Evolutionary conservation across 805 yeast genomes (phyloP).

Genomic region (Tetrapisispora pingtungensis): DNA sequence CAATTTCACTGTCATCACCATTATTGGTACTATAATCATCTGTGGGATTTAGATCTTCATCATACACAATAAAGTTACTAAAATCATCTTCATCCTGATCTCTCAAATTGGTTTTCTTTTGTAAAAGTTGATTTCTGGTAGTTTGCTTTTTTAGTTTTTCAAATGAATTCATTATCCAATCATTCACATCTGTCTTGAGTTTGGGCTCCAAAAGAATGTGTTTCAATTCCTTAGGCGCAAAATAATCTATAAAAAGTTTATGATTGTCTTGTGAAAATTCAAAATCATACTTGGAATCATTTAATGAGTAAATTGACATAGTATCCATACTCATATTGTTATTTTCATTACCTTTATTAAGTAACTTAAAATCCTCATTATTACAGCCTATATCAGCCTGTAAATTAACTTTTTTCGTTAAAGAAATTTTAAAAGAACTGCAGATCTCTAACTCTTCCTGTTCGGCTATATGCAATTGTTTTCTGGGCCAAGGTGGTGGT

Average conservation of each 20-base stretch:
- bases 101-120: conserved; percentile 8
- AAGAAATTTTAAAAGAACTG: too few relatives aligned
- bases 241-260: conserved; percentile 23
- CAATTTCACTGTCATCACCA: conserved; percentile 4
- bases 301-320: background rate
- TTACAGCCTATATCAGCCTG: background rate
- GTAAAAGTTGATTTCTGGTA: conserved; percentile 27
- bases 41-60: conserved; percentile 9
- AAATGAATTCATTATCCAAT: conserved; percentile 30
- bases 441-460: too few relatives aligned
- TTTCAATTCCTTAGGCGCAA: conserved; percentile 23
- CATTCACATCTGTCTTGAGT: conserved; percentile 13
- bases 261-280: background rate
- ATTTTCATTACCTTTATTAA: background rate
- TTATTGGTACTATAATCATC: conserved; percentile 1
- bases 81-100: conserved; percentile 13
- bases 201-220: conserved; percentile 26
- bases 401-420: too few relatives aligned
- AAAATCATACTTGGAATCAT: background rate
- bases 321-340: background rate
- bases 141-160: conserved; percentile 27
- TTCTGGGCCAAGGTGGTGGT: conserved; percentile 15
- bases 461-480: conserved; percentile 4
- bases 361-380: background rate
- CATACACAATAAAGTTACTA: conserved; percentile 30